phyloP scores from a whole-genome alignment of 140 eudicot genomes.

The Cichorium intybus region DNA sequence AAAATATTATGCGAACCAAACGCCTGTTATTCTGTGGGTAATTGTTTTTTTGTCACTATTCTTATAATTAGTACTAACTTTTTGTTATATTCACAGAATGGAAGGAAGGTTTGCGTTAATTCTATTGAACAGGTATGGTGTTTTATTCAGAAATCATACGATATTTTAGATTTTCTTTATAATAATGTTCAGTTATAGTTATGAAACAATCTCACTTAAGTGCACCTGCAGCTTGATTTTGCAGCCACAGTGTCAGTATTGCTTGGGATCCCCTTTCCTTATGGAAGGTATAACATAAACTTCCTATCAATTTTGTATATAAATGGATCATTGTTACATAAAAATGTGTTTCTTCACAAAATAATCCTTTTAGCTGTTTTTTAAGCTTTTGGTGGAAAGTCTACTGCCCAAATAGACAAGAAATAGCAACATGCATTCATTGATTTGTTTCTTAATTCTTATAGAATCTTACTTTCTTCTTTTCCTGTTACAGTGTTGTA shows the following conservation, averaged over 20 bases:
- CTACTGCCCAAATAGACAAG: no score
- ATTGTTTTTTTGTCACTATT: background rate
- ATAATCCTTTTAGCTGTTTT: background rate
- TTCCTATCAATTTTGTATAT: constrained; percentile 5
- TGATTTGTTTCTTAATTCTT: no score
- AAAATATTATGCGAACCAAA: no score
- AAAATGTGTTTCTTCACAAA: background rate
- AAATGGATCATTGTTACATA: background rate
- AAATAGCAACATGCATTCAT: no score
- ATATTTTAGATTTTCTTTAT: background rate
- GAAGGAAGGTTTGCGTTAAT: constrained; percentile 63
- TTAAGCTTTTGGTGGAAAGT: no score
- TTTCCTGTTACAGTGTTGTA: no score
- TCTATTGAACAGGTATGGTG: constrained; percentile 72
- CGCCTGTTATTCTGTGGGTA: background rate
- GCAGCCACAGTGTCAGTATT: constrained; percentile 87
- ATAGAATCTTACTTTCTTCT: no score
- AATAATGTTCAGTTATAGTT: constrained; percentile 2
- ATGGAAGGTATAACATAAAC: constrained; percentile 75
- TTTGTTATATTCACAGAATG: constrained; percentile 52
- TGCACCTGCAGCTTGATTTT: constrained; percentile 89
- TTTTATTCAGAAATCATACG: constrained; percentile 2
- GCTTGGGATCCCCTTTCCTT: constrained; percentile 96
- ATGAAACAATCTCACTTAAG: constrained; percentile 23
- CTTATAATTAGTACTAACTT: constrained; percentile 3